These are phyloP conservation scores for Macrocystidia cucumis DNA, from an alignment of 1,284 basidiomycete genomes.

Conservation along the genomic window DNA sequence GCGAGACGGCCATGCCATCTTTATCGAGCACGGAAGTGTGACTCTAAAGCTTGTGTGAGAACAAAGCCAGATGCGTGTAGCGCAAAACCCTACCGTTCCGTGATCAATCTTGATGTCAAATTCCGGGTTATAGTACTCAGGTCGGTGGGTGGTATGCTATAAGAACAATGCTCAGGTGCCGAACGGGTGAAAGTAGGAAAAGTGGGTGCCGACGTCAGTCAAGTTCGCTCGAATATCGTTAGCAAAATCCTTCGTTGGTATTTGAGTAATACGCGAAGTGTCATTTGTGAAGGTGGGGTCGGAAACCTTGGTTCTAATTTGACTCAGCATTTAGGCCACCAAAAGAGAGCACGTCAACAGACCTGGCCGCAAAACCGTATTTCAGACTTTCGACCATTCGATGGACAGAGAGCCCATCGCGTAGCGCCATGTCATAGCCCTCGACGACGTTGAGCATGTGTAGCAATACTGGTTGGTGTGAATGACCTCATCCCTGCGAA, in stretches of 20 bases:
- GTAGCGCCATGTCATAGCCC: constrained; percentile 45
- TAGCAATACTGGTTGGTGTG: constrained; percentile 40
- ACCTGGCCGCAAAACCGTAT: constrained; percentile 77
- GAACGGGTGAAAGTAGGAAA: constrained; percentile 4
- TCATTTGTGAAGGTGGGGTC: constrained; percentile 67
- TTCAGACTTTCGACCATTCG: constrained; percentile 73
- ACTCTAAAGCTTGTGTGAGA: constrained; percentile 37
- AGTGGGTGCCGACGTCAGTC: constrained; percentile 58
- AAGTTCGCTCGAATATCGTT: constrained; percentile 55
- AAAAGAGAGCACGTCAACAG: constrained; percentile 8
- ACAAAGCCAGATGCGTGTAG: background rate
- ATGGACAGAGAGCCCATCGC: constrained; percentile 57
- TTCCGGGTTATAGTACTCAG: constrained; percentile 79
- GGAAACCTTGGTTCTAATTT: constrained; percentile 65
- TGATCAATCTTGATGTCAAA: constrained; percentile 76
- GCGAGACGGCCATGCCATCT: constrained; percentile 76
- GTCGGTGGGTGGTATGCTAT: constrained; percentile 72
- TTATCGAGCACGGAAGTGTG: constrained; percentile 79
- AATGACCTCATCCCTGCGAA: background rate
- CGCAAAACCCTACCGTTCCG: constrained; percentile 63
- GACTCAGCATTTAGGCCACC: constrained; percentile 4
- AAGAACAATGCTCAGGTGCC: constrained; percentile 9
- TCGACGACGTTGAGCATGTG: constrained; percentile 80
- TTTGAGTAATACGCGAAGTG: constrained; percentile 49
- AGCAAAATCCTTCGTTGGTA: constrained; percentile 70